phyloP scores from a whole-genome alignment of 2,329 filamentous ascomycete species.

The Aspergillus sp. region DNA sequence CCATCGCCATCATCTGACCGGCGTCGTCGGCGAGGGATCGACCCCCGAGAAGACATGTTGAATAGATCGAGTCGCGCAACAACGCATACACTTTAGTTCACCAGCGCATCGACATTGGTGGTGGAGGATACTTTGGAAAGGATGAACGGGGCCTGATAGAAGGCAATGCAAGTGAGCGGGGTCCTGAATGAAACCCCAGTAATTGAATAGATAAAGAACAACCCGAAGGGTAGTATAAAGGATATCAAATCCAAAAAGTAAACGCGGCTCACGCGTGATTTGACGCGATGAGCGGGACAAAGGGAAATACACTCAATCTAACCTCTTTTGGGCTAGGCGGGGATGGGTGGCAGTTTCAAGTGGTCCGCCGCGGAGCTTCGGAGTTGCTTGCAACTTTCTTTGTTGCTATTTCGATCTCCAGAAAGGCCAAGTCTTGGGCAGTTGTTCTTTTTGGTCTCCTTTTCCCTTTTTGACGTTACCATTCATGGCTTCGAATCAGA shows the following conservation, averaged over 20 bases:
- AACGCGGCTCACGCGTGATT: slow-evolving; percentile 3
- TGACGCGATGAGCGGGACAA: slow-evolving; percentile 4
- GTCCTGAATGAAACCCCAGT: not conserved
- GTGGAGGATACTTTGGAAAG: not conserved
- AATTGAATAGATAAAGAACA: not conserved
- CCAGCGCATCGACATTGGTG: slow-evolving; percentile 9
- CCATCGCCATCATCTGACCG: slow-evolving; percentile 28
- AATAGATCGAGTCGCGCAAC: slow-evolving; percentile 7
- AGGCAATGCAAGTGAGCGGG: no score
- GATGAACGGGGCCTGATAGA: not conserved
- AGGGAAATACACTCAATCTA: not conserved
- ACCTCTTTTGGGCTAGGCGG: not conserved
- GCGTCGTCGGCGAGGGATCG: slow-evolving; percentile 33
- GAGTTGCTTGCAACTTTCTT: no score
- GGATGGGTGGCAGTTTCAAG: not conserved
- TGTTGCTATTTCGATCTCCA: no score
- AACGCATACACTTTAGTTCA: not conserved
- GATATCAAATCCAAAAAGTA: not conserved
- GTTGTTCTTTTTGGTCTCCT: no score
- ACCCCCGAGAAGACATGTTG: slow-evolving; percentile 32
- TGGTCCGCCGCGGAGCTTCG: not conserved
- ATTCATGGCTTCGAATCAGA: slow-evolving; percentile 34
- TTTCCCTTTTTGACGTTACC: not conserved
- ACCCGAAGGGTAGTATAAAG: not conserved
- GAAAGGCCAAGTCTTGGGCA: no score